Evolutionary conservation across 1,284 basidiomycete species (phyloP), one percentile per base, ranked within the genome.

Genomic region (Takashimella tepidaria): DNA sequence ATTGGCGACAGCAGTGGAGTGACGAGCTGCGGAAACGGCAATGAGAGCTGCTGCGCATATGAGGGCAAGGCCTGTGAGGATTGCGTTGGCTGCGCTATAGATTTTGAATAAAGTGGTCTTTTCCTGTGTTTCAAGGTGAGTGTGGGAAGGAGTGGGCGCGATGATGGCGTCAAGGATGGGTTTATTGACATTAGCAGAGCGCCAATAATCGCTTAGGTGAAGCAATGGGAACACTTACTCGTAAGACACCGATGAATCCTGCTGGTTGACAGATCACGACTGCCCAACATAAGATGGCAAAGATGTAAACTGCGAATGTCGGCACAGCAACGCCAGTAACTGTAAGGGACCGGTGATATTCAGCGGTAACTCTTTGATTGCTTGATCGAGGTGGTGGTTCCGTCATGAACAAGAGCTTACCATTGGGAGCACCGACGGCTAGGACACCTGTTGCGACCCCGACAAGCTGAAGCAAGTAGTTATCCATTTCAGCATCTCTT

Each of bases 271-370:
- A 59, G 3, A 76, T 83, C 53, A 84, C 85, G 21, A 81, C 84
- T 47, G 85, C 78, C 71, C 90, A 88, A 63, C 85, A 88, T 24
- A 89, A 71, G 12, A 83, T 79, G 2, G 83, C 89, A 50, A 95
- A 80, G 51, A 95, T 77, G 78, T 79, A 82, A n/a, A 83, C 79
- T 0, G 86, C 84, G 64, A 85, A 86, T 1, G 81, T 81, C 1
- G 89, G 88, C 1, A 87, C 85, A 11, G 83, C 82, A 45, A 87
- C 87, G 25, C 90, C 91, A 42, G 92, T 88, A 66, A 93, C 91
- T 92, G 51, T 0, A 20, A n/a, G n/a, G 40, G 50, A 16, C 31
- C 8, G 31, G 31, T 16, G 31, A 37, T 37, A 37, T 16, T 8
- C 16, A 8, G 16, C 31, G 31, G 31, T 16, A 37, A 37, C 31